Base-by-base conservation (phyloP, 495 filamentous ascomycete genomes). In the Hypoxylon subgilvum region DNA sequence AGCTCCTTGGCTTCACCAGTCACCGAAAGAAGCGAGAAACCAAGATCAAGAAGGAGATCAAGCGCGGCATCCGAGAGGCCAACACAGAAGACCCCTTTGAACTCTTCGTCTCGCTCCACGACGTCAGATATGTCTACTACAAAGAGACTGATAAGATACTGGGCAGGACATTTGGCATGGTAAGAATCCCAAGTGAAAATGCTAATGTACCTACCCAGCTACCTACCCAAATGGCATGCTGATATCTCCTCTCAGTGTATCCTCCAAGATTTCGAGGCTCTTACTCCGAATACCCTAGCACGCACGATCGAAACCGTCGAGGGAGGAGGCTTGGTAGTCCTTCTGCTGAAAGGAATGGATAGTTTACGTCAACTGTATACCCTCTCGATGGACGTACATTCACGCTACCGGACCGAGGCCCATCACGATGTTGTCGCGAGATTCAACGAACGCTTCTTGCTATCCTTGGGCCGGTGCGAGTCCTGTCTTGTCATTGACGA, bases 81-180 rank as follows among this genome's bases (percentile, higher is more conserved):
- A 96, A 99, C 72, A 84, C 87, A 38, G 92, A 97, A 66, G 95
- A 97, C 66, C 89, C 95, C 0, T 99, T 99, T 76, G 95, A 99
- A 78, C 82, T 97, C 57, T 99, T 99, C 76, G 88, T 99, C 69
- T 92, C 90, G 14, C 84, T 96, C 49, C 89, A 96, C 73, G 91
- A 96, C 69, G 96, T 99, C 65, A 90, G 95, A 62, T 99, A 97
- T 84, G 90, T 93, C 31, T 99, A 96, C 81, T 99, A 99, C 79
- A 99, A 99, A 75, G 95, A 99, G 75, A 97, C 95, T n/a, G 95
- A 99, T 56, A 96, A 96, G 79, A 97, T 99, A 69, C 74, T 99
- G 31, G 95, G 95, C 61, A 96, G 97, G 73, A 99, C 95, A 23
- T 99, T 93, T 70, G 94, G 95, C 60, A 97, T 97, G 89, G 71